Percentiles rank a stretch among this genome's conserved stretches.
Evolutionary conservation across 2,329 filamentous ascomycete genomes (phyloP).

Genomic region (Didymella glomerata): DNA sequence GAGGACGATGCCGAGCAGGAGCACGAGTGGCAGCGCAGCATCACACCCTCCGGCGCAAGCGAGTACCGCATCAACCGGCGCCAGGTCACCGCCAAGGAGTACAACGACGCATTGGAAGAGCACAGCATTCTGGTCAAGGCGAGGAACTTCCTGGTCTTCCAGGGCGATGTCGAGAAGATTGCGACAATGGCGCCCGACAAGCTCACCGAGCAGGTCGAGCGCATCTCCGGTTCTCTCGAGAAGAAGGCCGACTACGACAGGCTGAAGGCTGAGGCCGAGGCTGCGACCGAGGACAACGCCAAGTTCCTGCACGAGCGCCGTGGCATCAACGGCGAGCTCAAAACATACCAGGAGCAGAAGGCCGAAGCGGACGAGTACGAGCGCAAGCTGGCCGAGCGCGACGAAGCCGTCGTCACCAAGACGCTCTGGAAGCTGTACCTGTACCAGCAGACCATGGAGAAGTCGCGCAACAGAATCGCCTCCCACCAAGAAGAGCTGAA

Average conservation of each 20-base stretch:
- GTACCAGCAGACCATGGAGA: constrained; percentile 91
- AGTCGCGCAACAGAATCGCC: constrained; percentile 88
- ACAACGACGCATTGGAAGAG: constrained; percentile 88
- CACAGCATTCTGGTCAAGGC: constrained; percentile 99
- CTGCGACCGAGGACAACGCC: constrained; percentile 86
- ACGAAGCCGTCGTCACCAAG: constrained; percentile 90
- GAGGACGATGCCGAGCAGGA: constrained; percentile 96
- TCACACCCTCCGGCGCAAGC: constrained; percentile 86
- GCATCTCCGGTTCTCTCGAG: constrained; percentile 95
- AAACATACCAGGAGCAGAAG: constrained; percentile 97
- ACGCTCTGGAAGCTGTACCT: constrained; percentile 97
- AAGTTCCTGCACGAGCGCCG: constrained; percentile 88
- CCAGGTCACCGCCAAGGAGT: constrained; percentile 85
- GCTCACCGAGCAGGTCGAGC: constrained; percentile 91
- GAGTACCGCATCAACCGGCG: constrained; percentile 98
- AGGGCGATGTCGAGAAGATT: constrained; percentile 97
- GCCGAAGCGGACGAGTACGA: constrained; percentile 93
- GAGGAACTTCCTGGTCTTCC: constrained; percentile 96
- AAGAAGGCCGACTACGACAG: constrained; percentile 93
- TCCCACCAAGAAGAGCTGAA: constrained; percentile 95
- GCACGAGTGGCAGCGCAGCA: constrained; percentile 94
- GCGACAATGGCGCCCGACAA: constrained; percentile 95
- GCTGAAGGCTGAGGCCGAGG: constrained; percentile 85
- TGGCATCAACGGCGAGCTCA: constrained; percentile 97
- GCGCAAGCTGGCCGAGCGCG: constrained; percentile 86